Conservation (phyloP, 2,329 filamentous ascomycete genomes). For the Calonectria fujianensis region DNA sequence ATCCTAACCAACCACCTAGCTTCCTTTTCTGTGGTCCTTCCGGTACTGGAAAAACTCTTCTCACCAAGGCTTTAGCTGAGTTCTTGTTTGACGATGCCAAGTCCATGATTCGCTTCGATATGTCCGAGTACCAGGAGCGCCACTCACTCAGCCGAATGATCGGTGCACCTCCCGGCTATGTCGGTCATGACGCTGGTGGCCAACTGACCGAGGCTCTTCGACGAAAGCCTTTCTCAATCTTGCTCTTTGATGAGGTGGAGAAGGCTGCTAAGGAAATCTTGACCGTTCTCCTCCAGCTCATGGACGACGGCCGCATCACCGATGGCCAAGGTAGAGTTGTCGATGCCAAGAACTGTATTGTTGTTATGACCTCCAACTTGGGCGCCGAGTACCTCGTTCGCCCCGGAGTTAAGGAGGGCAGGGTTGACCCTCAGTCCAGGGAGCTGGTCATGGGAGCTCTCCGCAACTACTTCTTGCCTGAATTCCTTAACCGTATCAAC, state of each 20-base stretch:
- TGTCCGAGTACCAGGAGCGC: conserved; percentile 99
- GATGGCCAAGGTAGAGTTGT: conserved; percentile 97
- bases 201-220: conserved; percentile 96
- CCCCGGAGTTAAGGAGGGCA: conserved; percentile 85
- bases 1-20: conserved; percentile 96
- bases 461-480: conserved; percentile 96
- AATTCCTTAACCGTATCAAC: conserved; percentile 98
- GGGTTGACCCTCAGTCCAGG: conserved; percentile 88
- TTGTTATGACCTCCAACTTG: conserved; percentile 99
- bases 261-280: conserved; percentile 98
- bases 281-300: conserved; percentile 97
- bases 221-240: conserved; percentile 96
- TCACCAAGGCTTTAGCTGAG: conserved; percentile 97
- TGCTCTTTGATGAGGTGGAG: conserved; percentile 98
- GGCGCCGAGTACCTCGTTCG: conserved; percentile 95
- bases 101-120: conserved; percentile 98
- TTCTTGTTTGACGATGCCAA: conserved; percentile 98
- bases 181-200: conserved; percentile 95
- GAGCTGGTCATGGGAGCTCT: conserved; percentile 94
- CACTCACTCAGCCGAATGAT: conserved; percentile 98
- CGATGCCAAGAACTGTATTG: conserved; percentile 98
- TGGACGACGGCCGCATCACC: conserved; percentile 99
- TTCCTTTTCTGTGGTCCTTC: conserved; percentile 99
- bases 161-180: conserved; percentile 96
- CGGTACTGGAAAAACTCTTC: conserved; percentile 96